Conservation (phyloP, 2,329 filamentous ascomycete genomes). For the Grosmannia clavigera region DNA sequence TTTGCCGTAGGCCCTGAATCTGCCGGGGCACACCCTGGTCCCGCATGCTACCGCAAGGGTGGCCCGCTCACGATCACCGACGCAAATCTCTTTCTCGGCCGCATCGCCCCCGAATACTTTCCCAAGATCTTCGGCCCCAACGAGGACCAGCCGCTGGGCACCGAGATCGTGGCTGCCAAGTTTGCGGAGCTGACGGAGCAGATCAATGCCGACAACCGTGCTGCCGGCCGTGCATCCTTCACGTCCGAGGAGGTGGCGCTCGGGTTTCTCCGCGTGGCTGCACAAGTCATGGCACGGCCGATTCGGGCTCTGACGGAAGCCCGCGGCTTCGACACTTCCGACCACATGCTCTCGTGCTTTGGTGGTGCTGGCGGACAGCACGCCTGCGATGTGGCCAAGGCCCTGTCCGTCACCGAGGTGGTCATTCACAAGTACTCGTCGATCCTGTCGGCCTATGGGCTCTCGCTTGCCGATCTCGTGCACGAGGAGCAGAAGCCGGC, state of each 20-base stretch:
- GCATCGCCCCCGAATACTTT: slow-evolving; percentile 44
- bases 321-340: slow-evolving; percentile 56
- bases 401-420: slow-evolving; percentile 56
- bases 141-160: slow-evolving; percentile 38
- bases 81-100: slow-evolving; percentile 51
- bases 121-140: slow-evolving; percentile 57
- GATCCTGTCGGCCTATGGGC: slow-evolving; percentile 33
- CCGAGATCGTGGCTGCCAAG: slow-evolving; percentile 70
- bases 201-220: slow-evolving; percentile 55
- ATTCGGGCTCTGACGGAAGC: slow-evolving; percentile 62
- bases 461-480: slow-evolving; percentile 24
- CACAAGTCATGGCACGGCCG: slow-evolving; percentile 58
- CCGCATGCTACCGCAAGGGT: slow-evolving; percentile 53
- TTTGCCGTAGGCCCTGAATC: slow-evolving; percentile 58
- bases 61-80: slow-evolving; percentile 56
- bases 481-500: slow-evolving; percentile 19
- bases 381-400: slow-evolving; percentile 55
- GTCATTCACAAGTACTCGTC: slow-evolving; percentile 59
- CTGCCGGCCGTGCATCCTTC: background rate
- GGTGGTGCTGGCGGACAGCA: slow-evolving; percentile 62
- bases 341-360: slow-evolving; percentile 58
- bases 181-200: slow-evolving; percentile 68
- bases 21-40: slow-evolving; percentile 52
- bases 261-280: slow-evolving; percentile 58
- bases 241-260: slow-evolving; percentile 28